Evolutionary conservation across 2,329 filamentous ascomycete species (phyloP).

Genomic region (Botrytis medusae): DNA sequence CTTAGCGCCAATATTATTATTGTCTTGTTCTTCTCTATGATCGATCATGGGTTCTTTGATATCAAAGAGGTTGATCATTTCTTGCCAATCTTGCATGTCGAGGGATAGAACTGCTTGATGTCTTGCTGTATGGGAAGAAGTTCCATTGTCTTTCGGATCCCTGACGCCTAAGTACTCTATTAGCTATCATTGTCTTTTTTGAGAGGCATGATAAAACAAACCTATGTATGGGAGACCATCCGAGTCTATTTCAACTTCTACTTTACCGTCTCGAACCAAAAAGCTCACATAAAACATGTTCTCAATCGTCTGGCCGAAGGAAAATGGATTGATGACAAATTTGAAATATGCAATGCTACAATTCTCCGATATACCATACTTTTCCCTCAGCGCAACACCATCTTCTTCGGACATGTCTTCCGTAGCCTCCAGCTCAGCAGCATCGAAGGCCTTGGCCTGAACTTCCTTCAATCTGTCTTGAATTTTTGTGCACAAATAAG

Average conservation of each 20-base stretch:
- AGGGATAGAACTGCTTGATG: constrained; percentile 88
- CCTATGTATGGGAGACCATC: constrained; percentile 75
- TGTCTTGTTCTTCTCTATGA: constrained; percentile 62
- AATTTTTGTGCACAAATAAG: constrained; percentile 75
- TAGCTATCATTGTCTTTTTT: constrained; percentile 37
- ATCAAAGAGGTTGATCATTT: constrained; percentile 72
- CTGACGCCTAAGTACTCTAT: constrained; percentile 22
- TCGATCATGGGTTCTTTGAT: constrained; percentile 81
- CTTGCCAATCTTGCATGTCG: constrained; percentile 80
- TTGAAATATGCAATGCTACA: constrained; percentile 77
- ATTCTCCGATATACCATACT: constrained; percentile 63
- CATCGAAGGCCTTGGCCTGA: constrained; percentile 49
- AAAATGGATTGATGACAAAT: constrained; percentile 85
- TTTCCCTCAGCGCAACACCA: constrained; percentile 56
- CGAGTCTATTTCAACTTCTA: constrained; percentile 72
- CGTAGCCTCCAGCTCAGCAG: constrained; percentile 45
- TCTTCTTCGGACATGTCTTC: constrained; percentile 51
- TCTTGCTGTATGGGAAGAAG: constrained; percentile 45
- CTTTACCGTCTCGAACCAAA: constrained; percentile 80
- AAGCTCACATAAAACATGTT: constrained; percentile 98
- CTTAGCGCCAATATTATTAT: constrained; percentile 31
- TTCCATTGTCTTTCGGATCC: constrained; percentile 16
- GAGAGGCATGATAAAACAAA: constrained; percentile 49
- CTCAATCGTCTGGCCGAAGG: constrained; percentile 92
- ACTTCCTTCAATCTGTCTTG: constrained; percentile 57